Evolutionary conservation across 2,329 filamentous ascomycete genomes (phyloP).

Genomic region (Chalara sp.): DNA sequence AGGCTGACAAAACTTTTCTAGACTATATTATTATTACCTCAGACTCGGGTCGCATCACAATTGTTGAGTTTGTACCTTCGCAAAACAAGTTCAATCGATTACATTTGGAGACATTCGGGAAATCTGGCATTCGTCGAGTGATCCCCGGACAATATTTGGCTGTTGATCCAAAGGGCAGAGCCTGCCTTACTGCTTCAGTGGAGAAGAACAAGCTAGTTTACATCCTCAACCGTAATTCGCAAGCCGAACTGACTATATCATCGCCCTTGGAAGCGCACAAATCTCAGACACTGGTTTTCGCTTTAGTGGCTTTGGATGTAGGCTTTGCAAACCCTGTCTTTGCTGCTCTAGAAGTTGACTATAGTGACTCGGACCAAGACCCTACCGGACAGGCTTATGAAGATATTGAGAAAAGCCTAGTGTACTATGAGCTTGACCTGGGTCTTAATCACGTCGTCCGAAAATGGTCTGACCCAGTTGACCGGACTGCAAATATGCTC

Average conservation of each 20-base stretch:
- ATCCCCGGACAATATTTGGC: slow-evolving; percentile 95
- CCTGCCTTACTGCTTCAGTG: slow-evolving; percentile 85
- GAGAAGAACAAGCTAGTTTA: slow-evolving; percentile 99
- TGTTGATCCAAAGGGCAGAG: slow-evolving; percentile 90
- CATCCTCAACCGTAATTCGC: slow-evolving; percentile 89
- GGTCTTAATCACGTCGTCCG: slow-evolving; percentile 95
- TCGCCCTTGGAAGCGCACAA: slow-evolving; percentile 96
- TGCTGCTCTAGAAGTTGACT: slow-evolving; percentile 89
- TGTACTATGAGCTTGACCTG: slow-evolving; percentile 96
- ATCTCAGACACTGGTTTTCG: slow-evolving; percentile 82
- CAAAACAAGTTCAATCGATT: slow-evolving; percentile 84
- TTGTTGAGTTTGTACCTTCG: slow-evolving; percentile 82
- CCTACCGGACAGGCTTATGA: slow-evolving; percentile 74
- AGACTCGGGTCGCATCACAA: slow-evolving; percentile 90
- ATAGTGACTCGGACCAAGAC: slow-evolving; percentile 86
- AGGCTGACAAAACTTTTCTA: slow-evolving; percentile 34
- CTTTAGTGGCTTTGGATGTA: slow-evolving; percentile 82
- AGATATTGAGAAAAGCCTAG: slow-evolving; percentile 81
- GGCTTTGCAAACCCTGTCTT: slow-evolving; percentile 97
- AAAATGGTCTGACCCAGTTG: slow-evolving; percentile 92
- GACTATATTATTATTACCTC: slow-evolving; percentile 95
- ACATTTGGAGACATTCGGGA: slow-evolving; percentile 96
- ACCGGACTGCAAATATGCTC: slow-evolving; percentile 79
- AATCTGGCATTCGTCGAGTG: slow-evolving; percentile 88
- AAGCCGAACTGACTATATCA: slow-evolving; percentile 93